A percentile compares a stretch with the other conserved stretches of the same genome.
Evolutionary conservation across 345 rosid genomes (phyloP).

Genomic region (Camelina laxa): DNA sequence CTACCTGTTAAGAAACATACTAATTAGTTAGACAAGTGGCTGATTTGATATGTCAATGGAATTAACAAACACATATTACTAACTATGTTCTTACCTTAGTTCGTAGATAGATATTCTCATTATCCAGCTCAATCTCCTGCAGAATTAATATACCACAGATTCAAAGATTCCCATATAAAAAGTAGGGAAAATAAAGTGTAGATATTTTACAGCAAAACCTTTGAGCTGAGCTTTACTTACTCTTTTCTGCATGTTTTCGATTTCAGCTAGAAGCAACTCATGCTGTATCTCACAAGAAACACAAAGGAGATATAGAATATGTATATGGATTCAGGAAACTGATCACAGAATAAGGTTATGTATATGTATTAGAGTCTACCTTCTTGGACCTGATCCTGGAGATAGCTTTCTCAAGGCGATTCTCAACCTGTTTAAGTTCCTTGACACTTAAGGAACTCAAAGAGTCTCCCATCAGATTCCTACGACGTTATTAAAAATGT

Average conservation of each 20-base stretch:
- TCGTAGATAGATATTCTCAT: conserved; percentile 78
- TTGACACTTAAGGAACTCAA: conserved; percentile 78
- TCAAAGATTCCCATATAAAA: not conserved
- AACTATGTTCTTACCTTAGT: conserved; percentile 59
- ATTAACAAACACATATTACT: not conserved
- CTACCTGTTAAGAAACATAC: conserved; percentile 54
- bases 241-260: conserved; percentile 89
- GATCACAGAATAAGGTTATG: not conserved
- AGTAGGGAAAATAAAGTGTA: not conserved
- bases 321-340: not conserved
- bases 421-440: conserved; percentile 95
- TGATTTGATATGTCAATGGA: not conserved
- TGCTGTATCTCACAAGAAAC: conserved; percentile 60
- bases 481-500: conserved; percentile 33
- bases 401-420: conserved; percentile 93
- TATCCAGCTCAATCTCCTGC: conserved; percentile 92
- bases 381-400: conserved; percentile 94
- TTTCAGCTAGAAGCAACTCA: conserved; percentile 92
- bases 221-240: conserved; percentile 45
- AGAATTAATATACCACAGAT: not conserved
- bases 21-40: not conserved
- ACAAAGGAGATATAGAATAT: conserved; percentile 23
- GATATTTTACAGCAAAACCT: not conserved
- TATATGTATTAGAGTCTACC: conserved; percentile 53
- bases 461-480: conserved; percentile 95